Base-by-base conservation (phyloP, 345 rosid species). In the Salix udensis region DNA sequence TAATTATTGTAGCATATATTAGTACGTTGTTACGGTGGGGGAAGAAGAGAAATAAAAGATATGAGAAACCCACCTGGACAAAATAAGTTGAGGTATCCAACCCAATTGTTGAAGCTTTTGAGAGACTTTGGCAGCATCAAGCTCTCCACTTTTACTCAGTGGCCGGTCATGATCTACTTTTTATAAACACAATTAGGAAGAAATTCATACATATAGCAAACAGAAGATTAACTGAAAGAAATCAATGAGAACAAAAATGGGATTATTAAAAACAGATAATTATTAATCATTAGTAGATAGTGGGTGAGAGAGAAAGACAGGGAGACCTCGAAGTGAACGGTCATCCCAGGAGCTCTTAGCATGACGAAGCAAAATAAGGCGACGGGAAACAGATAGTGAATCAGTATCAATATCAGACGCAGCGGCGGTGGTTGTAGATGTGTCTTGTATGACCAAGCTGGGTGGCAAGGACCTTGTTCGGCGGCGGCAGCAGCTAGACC, bases 331-430 rank as follows among this genome's bases (percentile, higher is more conserved):
- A 24, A 91, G 80, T 31, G 96, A 83, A 71, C 89, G 81, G 79
- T 88, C 73, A 18, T 86, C 86, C 97, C 94, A 90, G 68, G 97
- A 95, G 77, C 97, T 95, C 85, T 95, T 73, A 60, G 98, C 98
- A 62, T 95, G 98, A 71, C 98, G 97, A 68, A 91, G 97, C 67
- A 93, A 89, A 78, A 95, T 89, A 76, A 95, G 97, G 46, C 97
- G 97, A 62, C 98, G 97, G 80, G 85, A 69, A 50, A 82, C 80
- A 53, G 85, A 68, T 18, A 83, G 15, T 44, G 76, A 30, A 31
- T 23, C 28, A 13, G 77, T 18, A 15, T 18, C 55, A 10, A 11
- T 30, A n/a, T 69, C 69, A 58, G 70, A 37, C 4, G 37, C 66
- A 4, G 72, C 7, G 48, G 58, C 23, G 4, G 58, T 18, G 55